A percentile compares a stretch with the other conserved stretches of the same genome.
These are phyloP conservation scores for Lactarius hengduanensis DNA, from an alignment of 768 basidiomycete species.

Conservation along the genomic window DNA sequence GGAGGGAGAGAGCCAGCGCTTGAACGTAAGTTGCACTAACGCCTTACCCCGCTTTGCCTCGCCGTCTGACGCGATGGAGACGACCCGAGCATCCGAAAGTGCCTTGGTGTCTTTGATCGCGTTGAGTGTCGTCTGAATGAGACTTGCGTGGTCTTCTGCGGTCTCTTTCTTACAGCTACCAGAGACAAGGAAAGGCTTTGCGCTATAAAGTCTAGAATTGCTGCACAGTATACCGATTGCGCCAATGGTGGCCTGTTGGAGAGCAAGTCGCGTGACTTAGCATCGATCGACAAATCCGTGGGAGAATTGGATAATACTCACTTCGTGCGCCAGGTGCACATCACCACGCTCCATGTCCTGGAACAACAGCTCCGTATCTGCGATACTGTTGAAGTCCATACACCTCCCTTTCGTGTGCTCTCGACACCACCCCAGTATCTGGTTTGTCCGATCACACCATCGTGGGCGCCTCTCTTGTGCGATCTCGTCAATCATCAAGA, in stretches of 20 bases:
- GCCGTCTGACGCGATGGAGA: slow-evolving; percentile 5
- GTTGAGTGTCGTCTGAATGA: not conserved
- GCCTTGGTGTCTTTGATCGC: not conserved
- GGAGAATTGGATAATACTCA: not conserved
- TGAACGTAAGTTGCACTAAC: not conserved
- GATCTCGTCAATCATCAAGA: slow-evolving; percentile 15
- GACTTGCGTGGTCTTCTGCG: not conserved
- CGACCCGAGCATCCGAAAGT: not conserved
- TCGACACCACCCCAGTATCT: slow-evolving; percentile 10
- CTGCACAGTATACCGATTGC: not conserved
- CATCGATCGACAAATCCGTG: too few species aligned
- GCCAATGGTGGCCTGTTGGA: slow-evolving; percentile 13
- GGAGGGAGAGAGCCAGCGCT: not conserved
- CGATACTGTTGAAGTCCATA: not conserved
- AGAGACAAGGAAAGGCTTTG: slow-evolving; percentile 1
- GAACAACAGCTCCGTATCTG: not conserved
- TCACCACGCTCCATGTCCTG: not conserved
- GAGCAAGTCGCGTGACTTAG: not conserved
- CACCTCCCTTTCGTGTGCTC: not conserved
- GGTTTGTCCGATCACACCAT: slow-evolving; percentile 13
- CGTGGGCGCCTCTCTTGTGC: not conserved
- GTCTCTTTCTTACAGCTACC: slow-evolving; percentile 9
- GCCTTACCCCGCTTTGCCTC: slow-evolving; percentile 1
- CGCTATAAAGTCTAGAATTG: slow-evolving; percentile 8
- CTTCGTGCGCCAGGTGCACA: slow-evolving; percentile 11